Conservation (phyloP, 208 protist genomes). For the Wallacemonas sp. region DNA sequence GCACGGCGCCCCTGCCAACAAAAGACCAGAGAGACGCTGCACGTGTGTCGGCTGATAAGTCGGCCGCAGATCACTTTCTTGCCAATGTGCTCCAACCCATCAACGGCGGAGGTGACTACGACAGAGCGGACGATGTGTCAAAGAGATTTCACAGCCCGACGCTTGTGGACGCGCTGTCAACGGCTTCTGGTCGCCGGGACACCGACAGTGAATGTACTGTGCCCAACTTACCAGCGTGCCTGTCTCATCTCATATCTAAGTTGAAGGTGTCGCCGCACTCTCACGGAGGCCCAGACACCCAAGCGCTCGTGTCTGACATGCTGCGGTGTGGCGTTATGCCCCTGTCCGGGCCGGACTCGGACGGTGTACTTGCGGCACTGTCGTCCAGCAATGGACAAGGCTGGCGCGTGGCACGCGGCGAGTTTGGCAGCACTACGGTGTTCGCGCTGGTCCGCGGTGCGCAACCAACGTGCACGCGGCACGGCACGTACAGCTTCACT, state of each 20-base stretch:
- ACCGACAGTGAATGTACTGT: too few relatives aligned
- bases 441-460: slow-evolving; percentile 19
- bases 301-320: not conserved
- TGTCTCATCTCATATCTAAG: too few relatives aligned
- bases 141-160: not conserved
- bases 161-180: not conserved
- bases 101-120: too few relatives aligned
- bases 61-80: not conserved
- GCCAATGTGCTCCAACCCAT: not conserved
- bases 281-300: too few relatives aligned
- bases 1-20: not conserved
- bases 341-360: not conserved
- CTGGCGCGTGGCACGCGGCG: not conserved
- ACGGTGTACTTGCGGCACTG: not conserved
- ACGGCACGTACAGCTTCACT: slow-evolving; percentile 47
- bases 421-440: not conserved
- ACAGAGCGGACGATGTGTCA: not conserved
- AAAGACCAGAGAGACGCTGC: not conserved
- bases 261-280: too few relatives aligned
- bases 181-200: too few relatives aligned
- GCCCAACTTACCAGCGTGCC: too few relatives aligned
- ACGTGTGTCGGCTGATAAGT: not conserved
- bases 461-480: slow-evolving; percentile 32
- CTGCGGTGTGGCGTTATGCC: not conserved
- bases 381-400: not conserved